These are phyloP conservation scores for Auriscalpium microsporum DNA, from an alignment of 768 basidiomycete species.

Conservation along the genomic window DNA sequence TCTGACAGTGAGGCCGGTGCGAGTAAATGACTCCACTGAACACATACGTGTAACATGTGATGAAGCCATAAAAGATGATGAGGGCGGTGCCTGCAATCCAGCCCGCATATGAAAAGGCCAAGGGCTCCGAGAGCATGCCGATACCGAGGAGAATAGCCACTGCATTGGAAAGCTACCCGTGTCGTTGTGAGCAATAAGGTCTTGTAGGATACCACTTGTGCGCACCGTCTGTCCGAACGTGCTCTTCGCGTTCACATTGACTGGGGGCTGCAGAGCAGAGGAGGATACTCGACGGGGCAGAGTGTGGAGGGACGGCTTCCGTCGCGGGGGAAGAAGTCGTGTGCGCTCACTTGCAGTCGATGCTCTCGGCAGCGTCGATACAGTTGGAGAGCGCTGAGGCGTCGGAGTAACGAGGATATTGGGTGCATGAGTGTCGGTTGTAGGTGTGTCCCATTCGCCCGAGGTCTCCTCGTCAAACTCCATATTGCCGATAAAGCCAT, in stretches of 20 bases:
- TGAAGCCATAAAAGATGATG: conserved; percentile 64
- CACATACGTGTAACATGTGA: conserved; percentile 86
- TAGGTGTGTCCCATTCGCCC: too few relatives aligned
- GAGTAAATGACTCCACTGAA: background rate
- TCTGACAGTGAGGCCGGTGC: too few relatives aligned
- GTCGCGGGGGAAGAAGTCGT: background rate
- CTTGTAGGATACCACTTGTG: background rate
- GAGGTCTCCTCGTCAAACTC: conserved; percentile 3
- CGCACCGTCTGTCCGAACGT: conserved; percentile 19
- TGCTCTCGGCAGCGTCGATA: too few relatives aligned
- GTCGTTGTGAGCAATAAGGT: background rate
- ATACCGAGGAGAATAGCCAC: conserved; percentile 82
- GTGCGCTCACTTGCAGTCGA: conserved; percentile 3
- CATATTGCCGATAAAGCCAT: background rate
- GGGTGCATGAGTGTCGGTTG: too few relatives aligned
- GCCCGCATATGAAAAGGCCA: conserved; percentile 88
- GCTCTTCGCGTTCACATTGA: conserved; percentile 8
- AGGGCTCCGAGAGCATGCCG: conserved; percentile 81
- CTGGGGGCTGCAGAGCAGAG: too few relatives aligned
- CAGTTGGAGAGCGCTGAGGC: too few relatives aligned
- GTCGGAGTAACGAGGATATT: too few relatives aligned
- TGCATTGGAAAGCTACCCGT: conserved; percentile 71
- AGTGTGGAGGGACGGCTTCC: background rate
- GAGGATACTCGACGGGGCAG: too few relatives aligned
- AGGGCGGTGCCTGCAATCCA: conserved; percentile 75